A percentile compares a stretch with the other conserved stretches of the same genome.
phyloP scores from a whole-genome alignment of 2,329 filamentous ascomycete genomes.

The Phialophora chinensis region DNA sequence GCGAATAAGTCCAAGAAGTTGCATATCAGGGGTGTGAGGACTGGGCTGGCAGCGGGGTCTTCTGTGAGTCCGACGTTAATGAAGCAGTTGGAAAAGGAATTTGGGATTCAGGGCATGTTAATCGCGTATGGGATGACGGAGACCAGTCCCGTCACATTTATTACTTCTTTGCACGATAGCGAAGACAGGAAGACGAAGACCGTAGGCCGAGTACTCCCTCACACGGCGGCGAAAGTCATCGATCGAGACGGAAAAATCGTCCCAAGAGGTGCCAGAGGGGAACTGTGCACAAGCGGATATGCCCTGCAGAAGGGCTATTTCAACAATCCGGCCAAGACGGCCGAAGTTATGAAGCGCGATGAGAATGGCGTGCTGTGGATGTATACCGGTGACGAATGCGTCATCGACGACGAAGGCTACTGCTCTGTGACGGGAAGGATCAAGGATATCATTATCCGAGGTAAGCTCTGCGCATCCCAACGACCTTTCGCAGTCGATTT shows the following conservation, averaged over 20 bases:
- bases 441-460: constrained; percentile 90
- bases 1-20: constrained; percentile 22
- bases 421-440: constrained; percentile 69
- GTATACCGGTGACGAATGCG: constrained; percentile 86
- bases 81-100: constrained; percentile 70
- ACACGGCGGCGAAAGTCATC: constrained; percentile 80
- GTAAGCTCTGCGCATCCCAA: constrained; percentile 9
- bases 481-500: neutral
- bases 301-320: constrained; percentile 90
- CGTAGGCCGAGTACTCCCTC: constrained; percentile 79
- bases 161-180: constrained; percentile 81
- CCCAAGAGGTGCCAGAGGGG: constrained; percentile 70
- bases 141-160: constrained; percentile 71
- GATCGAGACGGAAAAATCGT: constrained; percentile 69
- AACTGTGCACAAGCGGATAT: constrained; percentile 83
- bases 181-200: constrained; percentile 72
- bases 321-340: constrained; percentile 70
- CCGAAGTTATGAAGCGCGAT: constrained; percentile 62
- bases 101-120: constrained; percentile 82
- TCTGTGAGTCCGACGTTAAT: constrained; percentile 71
- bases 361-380: constrained; percentile 72
- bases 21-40: constrained; percentile 60
- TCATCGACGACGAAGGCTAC: constrained; percentile 76
- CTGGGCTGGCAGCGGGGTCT: constrained; percentile 86
- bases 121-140: constrained; percentile 98